A percentile compares a stretch with the other conserved stretches of the same genome.
phyloP scores from a whole-genome alignment of 139 green algal genomes.

The Coelastrella sp. region DNA sequence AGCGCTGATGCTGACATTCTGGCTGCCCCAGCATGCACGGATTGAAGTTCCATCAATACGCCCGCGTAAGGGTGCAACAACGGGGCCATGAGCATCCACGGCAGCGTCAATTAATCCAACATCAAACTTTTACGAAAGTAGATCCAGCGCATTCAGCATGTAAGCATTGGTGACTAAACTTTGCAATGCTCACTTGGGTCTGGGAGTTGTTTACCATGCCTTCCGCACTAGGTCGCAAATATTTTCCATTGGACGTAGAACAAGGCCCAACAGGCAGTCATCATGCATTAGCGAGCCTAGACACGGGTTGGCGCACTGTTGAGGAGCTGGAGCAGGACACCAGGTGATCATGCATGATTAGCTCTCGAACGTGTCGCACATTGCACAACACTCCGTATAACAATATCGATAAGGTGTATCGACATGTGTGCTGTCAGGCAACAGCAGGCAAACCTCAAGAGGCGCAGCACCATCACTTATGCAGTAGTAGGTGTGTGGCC shows the following conservation, averaged over 20 bases:
- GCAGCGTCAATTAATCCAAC: too few relatives aligned
- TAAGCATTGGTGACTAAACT: background rate
- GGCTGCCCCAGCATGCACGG: too few relatives aligned
- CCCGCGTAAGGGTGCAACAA: too few relatives aligned
- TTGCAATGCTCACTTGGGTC: background rate
- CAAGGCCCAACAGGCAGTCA: background rate
- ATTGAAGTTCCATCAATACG: too few relatives aligned
- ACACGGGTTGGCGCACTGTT: background rate
- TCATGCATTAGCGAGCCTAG: background rate
- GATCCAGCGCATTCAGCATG: background rate
- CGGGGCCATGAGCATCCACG: too few relatives aligned
- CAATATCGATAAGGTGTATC: too few relatives aligned
- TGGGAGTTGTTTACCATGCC: background rate
- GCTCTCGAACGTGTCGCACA: background rate
- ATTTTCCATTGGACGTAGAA: background rate
- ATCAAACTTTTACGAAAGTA: too few relatives aligned
- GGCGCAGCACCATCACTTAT: background rate
- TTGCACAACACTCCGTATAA: background rate
- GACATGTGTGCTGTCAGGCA: background rate
- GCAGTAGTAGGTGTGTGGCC: background rate
- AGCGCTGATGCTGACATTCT: too few relatives aligned
- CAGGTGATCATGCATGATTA: background rate
- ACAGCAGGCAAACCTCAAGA: background rate
- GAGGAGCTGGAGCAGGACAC: background rate
- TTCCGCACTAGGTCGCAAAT: background rate